A percentile compares a stretch with the other conserved stretches of the same genome.
phyloP scores from a whole-genome alignment of 2,329 filamentous ascomycete genomes.

The Botrytis medusae region DNA sequence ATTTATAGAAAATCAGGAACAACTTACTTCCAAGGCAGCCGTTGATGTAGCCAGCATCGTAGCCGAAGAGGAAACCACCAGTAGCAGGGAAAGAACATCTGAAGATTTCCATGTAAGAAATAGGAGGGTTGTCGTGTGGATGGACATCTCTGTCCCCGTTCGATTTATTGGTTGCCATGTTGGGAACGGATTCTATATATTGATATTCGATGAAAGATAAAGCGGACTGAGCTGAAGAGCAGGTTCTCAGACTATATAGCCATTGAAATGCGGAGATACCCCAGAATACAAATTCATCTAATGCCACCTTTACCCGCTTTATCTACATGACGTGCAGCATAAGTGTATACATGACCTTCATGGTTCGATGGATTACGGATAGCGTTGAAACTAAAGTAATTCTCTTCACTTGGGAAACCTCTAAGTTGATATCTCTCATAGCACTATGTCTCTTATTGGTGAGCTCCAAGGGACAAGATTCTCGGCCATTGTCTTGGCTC shows the following conservation, averaged over 20 bases:
- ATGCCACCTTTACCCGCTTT: not conserved
- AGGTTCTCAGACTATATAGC: not conserved
- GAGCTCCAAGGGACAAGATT: not conserved
- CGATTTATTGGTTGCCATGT: conserved; percentile 30
- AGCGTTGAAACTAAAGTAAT: not conserved
- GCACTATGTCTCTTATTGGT: not conserved
- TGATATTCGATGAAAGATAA: not conserved
- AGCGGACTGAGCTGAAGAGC: no score
- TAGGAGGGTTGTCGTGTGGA: conserved; percentile 62
- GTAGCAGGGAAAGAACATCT: conserved; percentile 70
- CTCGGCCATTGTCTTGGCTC: not conserved
- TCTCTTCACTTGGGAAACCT: not conserved
- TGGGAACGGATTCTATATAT: not conserved
- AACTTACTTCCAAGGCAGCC: conserved; percentile 57
- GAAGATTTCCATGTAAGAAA: conserved; percentile 66
- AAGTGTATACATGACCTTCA: not conserved
- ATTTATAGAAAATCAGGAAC: conserved; percentile 25
- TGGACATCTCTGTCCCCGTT: conserved; percentile 40
- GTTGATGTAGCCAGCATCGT: conserved; percentile 75
- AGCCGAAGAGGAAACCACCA: conserved; percentile 59
- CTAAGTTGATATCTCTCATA: not conserved
- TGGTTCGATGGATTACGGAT: not conserved
- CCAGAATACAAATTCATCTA: not conserved
- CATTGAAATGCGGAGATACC: not conserved
- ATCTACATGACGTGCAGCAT: not conserved